Conservation (phyloP, 768 basidiomycete species). For the Guyanaporus albipodus region DNA sequence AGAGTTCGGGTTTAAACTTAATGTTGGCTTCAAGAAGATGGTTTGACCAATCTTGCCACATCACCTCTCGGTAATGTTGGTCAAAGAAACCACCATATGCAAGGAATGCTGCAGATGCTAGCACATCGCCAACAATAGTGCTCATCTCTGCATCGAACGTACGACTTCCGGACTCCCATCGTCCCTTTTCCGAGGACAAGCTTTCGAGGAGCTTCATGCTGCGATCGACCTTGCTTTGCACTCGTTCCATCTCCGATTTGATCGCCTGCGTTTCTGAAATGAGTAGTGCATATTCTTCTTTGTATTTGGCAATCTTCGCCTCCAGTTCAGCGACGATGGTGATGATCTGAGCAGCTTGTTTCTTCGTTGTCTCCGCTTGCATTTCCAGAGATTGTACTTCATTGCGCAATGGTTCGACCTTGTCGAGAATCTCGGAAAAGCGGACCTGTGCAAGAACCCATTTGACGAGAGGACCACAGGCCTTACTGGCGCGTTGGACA, state of each 20-base stretch:
- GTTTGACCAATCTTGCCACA: constrained; percentile 94
- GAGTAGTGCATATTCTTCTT: constrained; percentile 94
- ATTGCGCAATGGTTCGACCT: constrained; percentile 91
- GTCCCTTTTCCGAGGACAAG: constrained; percentile 87
- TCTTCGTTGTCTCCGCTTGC: constrained; percentile 93
- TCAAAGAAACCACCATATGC: constrained; percentile 99
- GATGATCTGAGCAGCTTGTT: constrained; percentile 86
- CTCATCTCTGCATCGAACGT: constrained; percentile 98
- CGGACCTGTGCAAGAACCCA: constrained; percentile 97
- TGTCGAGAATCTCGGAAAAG: constrained; percentile 96
- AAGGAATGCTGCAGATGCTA: constrained; percentile 93
- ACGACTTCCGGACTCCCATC: constrained; percentile 93
- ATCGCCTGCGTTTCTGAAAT: constrained; percentile 97
- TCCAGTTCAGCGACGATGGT: constrained; percentile 92
- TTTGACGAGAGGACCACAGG: constrained; percentile 96
- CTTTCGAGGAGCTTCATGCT: constrained; percentile 94
- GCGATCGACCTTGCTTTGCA: constrained; percentile 94
- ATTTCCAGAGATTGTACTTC: constrained; percentile 91
- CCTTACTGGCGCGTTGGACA: constrained; percentile 92
- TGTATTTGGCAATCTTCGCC: constrained; percentile 87
- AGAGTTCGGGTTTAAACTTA: constrained; percentile 89
- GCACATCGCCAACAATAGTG: constrained; percentile 95
- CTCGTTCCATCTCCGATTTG: constrained; percentile 96
- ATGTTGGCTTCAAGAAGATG: constrained; percentile 88
- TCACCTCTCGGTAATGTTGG: constrained; percentile 93